phyloP scores from a whole-genome alignment of 768 basidiomycete genomes.

The Russula abietina region DNA sequence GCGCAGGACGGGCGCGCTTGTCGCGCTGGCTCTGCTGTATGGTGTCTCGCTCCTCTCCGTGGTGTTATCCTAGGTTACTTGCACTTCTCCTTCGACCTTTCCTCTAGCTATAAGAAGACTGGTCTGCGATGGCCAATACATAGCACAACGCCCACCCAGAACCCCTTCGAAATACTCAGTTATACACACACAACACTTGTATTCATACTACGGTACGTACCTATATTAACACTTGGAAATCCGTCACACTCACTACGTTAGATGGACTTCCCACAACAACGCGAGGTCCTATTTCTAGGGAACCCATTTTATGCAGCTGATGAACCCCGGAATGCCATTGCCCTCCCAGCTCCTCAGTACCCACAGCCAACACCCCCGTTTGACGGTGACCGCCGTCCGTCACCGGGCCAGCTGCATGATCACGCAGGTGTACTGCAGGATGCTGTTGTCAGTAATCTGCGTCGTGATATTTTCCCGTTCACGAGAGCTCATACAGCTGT shows the following conservation, averaged over 20 bases:
- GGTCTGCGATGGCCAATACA: background rate
- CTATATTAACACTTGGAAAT: background rate
- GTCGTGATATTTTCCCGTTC: background rate
- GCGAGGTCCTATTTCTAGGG: background rate
- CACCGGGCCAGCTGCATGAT: background rate
- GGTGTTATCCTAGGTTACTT: too few species aligned
- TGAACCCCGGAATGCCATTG: background rate
- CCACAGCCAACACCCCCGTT: background rate
- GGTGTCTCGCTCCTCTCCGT: too few species aligned
- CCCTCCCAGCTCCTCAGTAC: background rate
- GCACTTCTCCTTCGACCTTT: too few species aligned
- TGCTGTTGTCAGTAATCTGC: background rate
- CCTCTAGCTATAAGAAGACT: too few species aligned
- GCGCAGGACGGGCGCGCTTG: too few species aligned
- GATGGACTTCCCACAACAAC: background rate
- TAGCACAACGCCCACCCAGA: background rate
- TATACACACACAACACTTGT: background rate
- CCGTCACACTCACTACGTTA: background rate
- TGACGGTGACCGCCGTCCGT: background rate
- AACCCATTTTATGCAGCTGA: background rate
- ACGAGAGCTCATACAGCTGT: background rate
- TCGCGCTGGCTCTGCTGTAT: too few species aligned
- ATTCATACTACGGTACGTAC: background rate
- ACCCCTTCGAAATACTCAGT: too few species aligned
- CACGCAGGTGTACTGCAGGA: background rate